These are phyloP conservation scores for Pseudocercospora fijiensis DNA, from an alignment of 2,329 filamentous ascomycete species.

Conservation along the genomic window DNA sequence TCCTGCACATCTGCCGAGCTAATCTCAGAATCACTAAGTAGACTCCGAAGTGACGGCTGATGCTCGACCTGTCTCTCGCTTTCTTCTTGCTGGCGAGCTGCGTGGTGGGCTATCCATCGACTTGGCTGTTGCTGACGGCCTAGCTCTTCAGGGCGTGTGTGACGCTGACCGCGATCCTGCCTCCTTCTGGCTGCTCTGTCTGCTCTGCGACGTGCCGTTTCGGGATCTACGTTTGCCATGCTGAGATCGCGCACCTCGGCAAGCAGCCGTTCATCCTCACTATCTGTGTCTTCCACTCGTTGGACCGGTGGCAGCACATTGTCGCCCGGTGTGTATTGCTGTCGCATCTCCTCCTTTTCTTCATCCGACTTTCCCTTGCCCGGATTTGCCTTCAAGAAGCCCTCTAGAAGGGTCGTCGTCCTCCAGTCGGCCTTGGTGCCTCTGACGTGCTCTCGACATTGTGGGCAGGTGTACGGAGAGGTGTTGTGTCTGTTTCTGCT, in stretches of 20 bases:
- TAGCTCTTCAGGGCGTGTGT: conserved; percentile 4
- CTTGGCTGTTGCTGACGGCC: conserved; percentile 14
- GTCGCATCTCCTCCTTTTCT: conserved; percentile 74
- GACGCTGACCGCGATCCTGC: conserved; percentile 7
- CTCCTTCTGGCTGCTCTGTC: conserved; percentile 23
- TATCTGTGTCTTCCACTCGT: conserved; percentile 39
- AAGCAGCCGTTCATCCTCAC: conserved; percentile 66
- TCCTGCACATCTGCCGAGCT: conserved; percentile 77
- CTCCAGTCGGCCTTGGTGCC: conserved; percentile 88
- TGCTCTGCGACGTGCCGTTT: conserved; percentile 29
- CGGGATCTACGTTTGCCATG: conserved; percentile 60
- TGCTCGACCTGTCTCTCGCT: conserved; percentile 63
- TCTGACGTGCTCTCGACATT: conserved; percentile 82
- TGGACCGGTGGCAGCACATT: conserved; percentile 70
- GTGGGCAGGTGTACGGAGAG: conserved; percentile 79
- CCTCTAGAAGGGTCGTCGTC: conserved; percentile 84
- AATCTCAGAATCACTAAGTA: conserved; percentile 77
- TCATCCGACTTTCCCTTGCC: conserved; percentile 65
- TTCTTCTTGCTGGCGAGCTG: conserved; percentile 25
- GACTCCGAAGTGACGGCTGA: conserved; percentile 80
- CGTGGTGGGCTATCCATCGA: conserved; percentile 19
- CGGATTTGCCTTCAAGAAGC: conserved; percentile 79
- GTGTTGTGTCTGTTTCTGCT: conserved; percentile 36
- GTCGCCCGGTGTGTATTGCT: conserved; percentile 78
- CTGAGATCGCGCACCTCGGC: conserved; percentile 73